Base-by-base conservation (phyloP, 2,329 filamentous ascomycete species). In the Botryosphaeria agaves region DNA sequence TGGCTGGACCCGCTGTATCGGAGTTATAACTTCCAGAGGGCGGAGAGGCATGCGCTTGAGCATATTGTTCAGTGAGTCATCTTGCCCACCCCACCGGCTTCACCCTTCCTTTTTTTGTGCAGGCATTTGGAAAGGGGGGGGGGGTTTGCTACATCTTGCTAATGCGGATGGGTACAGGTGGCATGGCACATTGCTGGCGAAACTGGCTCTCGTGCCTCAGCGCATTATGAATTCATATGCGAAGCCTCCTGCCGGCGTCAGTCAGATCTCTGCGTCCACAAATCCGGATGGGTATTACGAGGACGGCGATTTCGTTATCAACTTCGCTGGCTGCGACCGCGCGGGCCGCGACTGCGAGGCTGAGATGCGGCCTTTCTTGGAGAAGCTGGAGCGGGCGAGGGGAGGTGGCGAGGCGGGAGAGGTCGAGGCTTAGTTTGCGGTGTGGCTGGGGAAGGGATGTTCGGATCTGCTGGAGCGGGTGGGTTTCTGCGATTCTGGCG, bases 1-100 rank as follows among this genome's bases (percentile, higher is more conserved):
- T 98, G 89, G 89, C 92, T 89, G 47, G 84, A 95, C 50, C 89
- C 89, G 28, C 61, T 95, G 26, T 98, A 92, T 56, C 69, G 87
- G 38, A 80, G 67, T 41, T 98, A 98, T 58, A 92, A 93, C 49
- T 98, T 98, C 47, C 82, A 91, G 47, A 94, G 91, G 52, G 85
- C 83, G 0, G 89, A 98, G 54, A 71, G 66, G 15, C 87, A 98
- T 59, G 85, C 87, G 30, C 56, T 98, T 60, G 89, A 64, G 42
- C 61, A 65, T 38, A 59, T 65, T 29, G 59, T 65, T 35, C 61
- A 65, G 52, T 59, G 40, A 26, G 55, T 53, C 18, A n/a, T n/a
- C n/a, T n/a, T n/a, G n/a, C n/a, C n/a, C n/a, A n/a, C n/a, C n/a
- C n/a, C n/a, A n/a, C n/a, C n/a, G n/a, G n/a, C n/a, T n/a, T n/a